Percentiles rank a stretch among this genome's conserved stretches.
Conservation (phyloP, 768 basidiomycete species). For the Lactarius indigo region DNA sequence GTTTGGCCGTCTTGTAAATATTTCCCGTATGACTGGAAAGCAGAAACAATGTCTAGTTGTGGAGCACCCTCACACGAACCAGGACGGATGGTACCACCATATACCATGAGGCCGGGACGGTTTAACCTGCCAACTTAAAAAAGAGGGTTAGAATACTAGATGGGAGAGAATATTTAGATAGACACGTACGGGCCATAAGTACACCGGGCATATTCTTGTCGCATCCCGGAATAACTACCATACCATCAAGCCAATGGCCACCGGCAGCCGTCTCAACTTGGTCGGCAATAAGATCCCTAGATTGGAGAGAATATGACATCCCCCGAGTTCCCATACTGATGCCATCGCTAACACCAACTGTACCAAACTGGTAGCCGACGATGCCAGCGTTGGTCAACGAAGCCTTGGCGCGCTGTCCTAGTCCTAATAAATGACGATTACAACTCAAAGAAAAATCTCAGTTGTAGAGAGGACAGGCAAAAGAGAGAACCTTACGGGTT, state of each 20-base stretch:
- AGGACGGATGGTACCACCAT: conserved; percentile 91
- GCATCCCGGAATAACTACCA: conserved; percentile 96
- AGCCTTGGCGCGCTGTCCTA: conserved; percentile 83
- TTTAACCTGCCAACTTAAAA: conserved; percentile 84
- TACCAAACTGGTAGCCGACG: conserved; percentile 97
- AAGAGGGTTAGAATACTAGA: not conserved
- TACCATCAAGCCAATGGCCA: conserved; percentile 96
- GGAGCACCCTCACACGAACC: conserved; percentile 88
- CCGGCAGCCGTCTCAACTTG: conserved; percentile 94
- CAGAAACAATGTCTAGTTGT: conserved; percentile 91
- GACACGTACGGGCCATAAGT: conserved; percentile 82
- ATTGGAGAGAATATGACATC: conserved; percentile 96
- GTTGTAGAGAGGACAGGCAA: not conserved
- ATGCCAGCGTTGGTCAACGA: conserved; percentile 68
- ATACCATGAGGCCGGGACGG: conserved; percentile 96
- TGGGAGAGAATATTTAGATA: conserved; percentile 7
- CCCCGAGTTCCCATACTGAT: conserved; percentile 97
- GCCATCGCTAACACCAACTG: conserved; percentile 95
- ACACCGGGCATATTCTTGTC: conserved; percentile 99
- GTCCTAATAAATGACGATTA: conserved; percentile 86
- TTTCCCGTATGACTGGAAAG: conserved; percentile 97
- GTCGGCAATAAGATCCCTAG: conserved; percentile 96
- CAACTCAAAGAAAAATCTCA: conserved; percentile 52
- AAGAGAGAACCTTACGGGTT: conserved; percentile 74
- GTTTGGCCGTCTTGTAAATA: conserved; percentile 90